Percentiles rank a stretch among this genome's conserved stretches.
phyloP scores from a whole-genome alignment of 108 stramenopile genomes.

The Cylindrotheca fusiformis region DNA sequence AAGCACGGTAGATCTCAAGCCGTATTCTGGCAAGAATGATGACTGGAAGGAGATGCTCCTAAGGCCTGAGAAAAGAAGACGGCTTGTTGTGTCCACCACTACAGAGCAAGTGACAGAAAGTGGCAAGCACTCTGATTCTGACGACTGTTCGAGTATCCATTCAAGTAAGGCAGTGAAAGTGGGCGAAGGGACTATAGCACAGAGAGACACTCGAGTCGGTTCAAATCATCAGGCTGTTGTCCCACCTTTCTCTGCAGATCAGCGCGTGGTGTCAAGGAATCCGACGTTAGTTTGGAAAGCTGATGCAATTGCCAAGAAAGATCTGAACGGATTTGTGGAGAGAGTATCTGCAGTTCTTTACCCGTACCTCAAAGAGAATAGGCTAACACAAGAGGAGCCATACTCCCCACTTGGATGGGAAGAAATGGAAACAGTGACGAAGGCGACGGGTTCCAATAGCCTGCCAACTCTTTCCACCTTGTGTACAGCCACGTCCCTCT shows the following conservation, averaged over 20 bases:
- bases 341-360: slow-evolving; percentile 43
- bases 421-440: slow-evolving; percentile 23
- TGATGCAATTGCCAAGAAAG: slow-evolving; percentile 27
- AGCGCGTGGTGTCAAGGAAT: slow-evolving; percentile 31
- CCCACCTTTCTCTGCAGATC: slow-evolving; percentile 38
- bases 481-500: slow-evolving; percentile 35
- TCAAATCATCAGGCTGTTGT: slow-evolving; percentile 61
- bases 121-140: slow-evolving; percentile 13
- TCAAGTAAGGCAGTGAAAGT: slow-evolving; percentile 23
- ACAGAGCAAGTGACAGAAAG: neutral
- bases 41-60: slow-evolving; percentile 13
- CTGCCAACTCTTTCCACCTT: slow-evolving; percentile 38
- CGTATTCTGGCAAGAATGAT: slow-evolving; percentile 25
- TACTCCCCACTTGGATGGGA: slow-evolving; percentile 44
- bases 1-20: slow-evolving; percentile 17
- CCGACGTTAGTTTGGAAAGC: slow-evolving; percentile 70
- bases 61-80: neutral
- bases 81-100: neutral
- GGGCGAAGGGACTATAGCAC: slow-evolving; percentile 45
- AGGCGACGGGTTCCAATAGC: slow-evolving; percentile 9
- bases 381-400: slow-evolving; percentile 30
- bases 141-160: slow-evolving; percentile 18
- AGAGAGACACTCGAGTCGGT: slow-evolving; percentile 71
- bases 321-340: slow-evolving; percentile 40
- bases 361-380: slow-evolving; percentile 37